Evolutionary conservation across 495 filamentous ascomycete species (phyloP).

Genomic region (Tuber microsphaerosporum): DNA sequence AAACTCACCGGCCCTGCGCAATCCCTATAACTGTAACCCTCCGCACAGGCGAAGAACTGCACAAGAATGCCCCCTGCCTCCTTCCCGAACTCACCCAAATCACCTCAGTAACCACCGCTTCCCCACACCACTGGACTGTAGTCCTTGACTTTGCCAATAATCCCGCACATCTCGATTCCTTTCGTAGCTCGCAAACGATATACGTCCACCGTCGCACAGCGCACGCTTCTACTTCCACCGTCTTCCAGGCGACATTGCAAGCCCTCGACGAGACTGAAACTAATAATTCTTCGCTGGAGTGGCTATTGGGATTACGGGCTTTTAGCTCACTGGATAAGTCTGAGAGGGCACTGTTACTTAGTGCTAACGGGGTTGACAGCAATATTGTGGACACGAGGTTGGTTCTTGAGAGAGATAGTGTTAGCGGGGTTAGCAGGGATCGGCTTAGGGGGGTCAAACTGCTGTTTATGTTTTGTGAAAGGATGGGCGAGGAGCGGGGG

Average conservation of each 20-base stretch:
- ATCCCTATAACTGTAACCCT: slow-evolving; percentile 60
- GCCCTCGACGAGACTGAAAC: slow-evolving; percentile 51
- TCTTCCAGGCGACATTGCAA: slow-evolving; percentile 68
- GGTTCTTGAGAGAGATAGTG: slow-evolving; percentile 56
- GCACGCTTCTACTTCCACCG: slow-evolving; percentile 57
- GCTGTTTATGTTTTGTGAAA: slow-evolving; percentile 75
- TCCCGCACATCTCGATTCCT: slow-evolving; percentile 58
- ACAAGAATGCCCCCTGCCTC: slow-evolving; percentile 63
- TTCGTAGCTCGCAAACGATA: slow-evolving; percentile 67
- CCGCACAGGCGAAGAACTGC: slow-evolving; percentile 46
- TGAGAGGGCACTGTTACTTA: slow-evolving; percentile 66
- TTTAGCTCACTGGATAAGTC: slow-evolving; percentile 63
- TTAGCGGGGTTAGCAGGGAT: slow-evolving; percentile 58
- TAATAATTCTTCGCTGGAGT: slow-evolving; percentile 55
- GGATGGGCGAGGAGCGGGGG: slow-evolving; percentile 42
- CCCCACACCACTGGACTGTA: slow-evolving; percentile 76
- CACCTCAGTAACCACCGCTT: slow-evolving; percentile 56
- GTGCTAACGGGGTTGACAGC: slow-evolving; percentile 47
- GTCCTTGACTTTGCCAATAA: slow-evolving; percentile 69
- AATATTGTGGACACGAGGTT: slow-evolving; percentile 75
- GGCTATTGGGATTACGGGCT: slow-evolving; percentile 63
- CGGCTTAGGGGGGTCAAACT: slow-evolving; percentile 65
- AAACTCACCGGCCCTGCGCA: slow-evolving; percentile 67
- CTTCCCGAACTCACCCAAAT: slow-evolving; percentile 72
- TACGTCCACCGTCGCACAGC: slow-evolving; percentile 73